phyloP scores from a whole-genome alignment of 2,329 filamentous ascomycete species.

The Apiospora hydei region DNA sequence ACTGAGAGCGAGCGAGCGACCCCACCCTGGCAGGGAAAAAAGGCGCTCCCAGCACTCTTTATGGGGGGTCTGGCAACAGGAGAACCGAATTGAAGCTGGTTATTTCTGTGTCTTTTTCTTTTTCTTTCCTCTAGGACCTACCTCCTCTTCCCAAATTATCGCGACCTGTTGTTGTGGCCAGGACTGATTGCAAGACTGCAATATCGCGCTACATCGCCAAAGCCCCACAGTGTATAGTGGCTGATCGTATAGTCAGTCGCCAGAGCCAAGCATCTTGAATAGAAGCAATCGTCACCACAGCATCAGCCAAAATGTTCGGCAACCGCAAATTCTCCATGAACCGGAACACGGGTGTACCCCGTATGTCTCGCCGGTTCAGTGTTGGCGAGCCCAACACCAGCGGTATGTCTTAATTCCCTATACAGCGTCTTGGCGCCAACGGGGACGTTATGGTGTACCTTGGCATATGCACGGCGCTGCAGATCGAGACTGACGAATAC shows the following conservation, averaged over 20 bases:
- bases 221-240: slow-evolving; percentile 12
- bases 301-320: slow-evolving; percentile 54
- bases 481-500: slow-evolving; percentile 7
- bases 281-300: slow-evolving; percentile 1
- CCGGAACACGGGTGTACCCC: slow-evolving; percentile 68
- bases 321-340: slow-evolving; percentile 73
- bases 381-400: slow-evolving; percentile 62
- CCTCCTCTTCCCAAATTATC: neutral
- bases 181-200: neutral
- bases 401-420: slow-evolving; percentile 51
- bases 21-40: neutral
- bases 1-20: neutral
- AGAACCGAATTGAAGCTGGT: neutral
- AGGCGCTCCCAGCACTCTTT: slow-evolving; percentile 13
- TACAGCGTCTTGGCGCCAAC: slow-evolving; percentile 16
- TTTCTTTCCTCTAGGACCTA: neutral
- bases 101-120: neutral
- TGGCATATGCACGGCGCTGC: slow-evolving; percentile 6
- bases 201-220: neutral
- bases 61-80: neutral
- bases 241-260: neutral
- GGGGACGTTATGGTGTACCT: neutral
- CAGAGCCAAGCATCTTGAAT: neutral
- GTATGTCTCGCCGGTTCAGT: slow-evolving; percentile 64
- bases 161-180: slow-evolving; percentile 2